A percentile compares a stretch with the other conserved stretches of the same genome.
phyloP scores from a whole-genome alignment of 1,284 basidiomycete genomes.

The Salmacisia buchloeana region DNA sequence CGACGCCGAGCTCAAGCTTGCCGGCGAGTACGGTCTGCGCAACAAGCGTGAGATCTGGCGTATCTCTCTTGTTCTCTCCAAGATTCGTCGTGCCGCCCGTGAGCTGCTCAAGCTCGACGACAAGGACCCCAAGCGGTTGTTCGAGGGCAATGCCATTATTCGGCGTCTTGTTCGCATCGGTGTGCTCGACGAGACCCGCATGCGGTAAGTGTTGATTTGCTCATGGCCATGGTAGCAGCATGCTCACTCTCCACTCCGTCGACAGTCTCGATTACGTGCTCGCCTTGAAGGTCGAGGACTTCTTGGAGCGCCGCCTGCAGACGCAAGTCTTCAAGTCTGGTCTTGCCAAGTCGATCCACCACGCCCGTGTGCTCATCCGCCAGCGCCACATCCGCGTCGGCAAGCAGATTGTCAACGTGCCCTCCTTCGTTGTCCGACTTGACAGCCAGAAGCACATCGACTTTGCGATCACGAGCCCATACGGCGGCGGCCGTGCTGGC shows the following conservation, averaged over 20 bases:
- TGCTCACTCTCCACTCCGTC: not conserved
- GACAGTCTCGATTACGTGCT: conserved; percentile 76
- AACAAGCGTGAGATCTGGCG: conserved; percentile 99
- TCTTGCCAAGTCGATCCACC: conserved; percentile 96
- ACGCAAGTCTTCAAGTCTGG: conserved; percentile 99
- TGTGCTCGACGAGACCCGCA: conserved; percentile 96
- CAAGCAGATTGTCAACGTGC: conserved; percentile 99
- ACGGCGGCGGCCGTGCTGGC: conserved; percentile 91
- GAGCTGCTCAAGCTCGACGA: conserved; percentile 99
- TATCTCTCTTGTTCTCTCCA: conserved; percentile 88
- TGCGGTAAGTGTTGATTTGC: conserved; percentile 55
- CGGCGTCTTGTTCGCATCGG: conserved; percentile 98
- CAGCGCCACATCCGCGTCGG: conserved; percentile 97
- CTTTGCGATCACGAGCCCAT: conserved; percentile 94
- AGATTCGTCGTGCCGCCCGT: conserved; percentile 99
- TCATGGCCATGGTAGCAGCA: not conserved
- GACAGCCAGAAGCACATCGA: conserved; percentile 76
- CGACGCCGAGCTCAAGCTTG: conserved; percentile 99
- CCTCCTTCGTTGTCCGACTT: conserved; percentile 87
- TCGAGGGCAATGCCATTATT: conserved; percentile 98
- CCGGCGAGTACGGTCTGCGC: conserved; percentile 98
- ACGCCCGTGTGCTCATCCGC: conserved; percentile 94
- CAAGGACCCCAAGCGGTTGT: conserved; percentile 99
- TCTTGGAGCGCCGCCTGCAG: conserved; percentile 97
- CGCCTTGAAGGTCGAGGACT: conserved; percentile 98